These are phyloP conservation scores for Dianthus caryophyllus DNA, from an alignment of 148 eudicot genomes.

Conservation along the genomic window DNA sequence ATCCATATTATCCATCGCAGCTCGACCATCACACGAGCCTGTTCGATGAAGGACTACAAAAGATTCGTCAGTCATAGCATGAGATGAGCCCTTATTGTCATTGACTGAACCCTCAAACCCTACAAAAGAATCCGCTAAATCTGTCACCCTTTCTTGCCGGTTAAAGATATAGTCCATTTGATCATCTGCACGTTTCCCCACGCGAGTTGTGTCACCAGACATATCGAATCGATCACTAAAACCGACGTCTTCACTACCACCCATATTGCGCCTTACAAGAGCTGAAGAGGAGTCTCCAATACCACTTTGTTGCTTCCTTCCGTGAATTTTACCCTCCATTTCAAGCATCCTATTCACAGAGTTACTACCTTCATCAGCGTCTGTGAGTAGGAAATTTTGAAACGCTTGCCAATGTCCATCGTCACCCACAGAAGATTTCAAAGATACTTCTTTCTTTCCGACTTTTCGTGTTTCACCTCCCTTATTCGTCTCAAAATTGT, in stretches of 20 bases:
- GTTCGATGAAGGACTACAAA: slow-evolving; percentile 62
- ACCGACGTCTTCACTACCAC: slow-evolving; percentile 33
- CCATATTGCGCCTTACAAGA: slow-evolving; percentile 28
- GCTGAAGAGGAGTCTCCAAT: slow-evolving; percentile 49
- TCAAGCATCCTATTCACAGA: slow-evolving; percentile 50
- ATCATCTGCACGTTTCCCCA: slow-evolving; percentile 37
- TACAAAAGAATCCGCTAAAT: slow-evolving; percentile 33
- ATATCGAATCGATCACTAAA: slow-evolving; percentile 30
- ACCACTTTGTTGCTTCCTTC: slow-evolving; percentile 36
- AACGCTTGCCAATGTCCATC: slow-evolving; percentile 90
- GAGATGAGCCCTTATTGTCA: slow-evolving; percentile 27
- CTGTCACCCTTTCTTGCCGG: slow-evolving; percentile 38
- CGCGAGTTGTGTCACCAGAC: slow-evolving; percentile 34
- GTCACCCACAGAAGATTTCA: slow-evolving; percentile 31
- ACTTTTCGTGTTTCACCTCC: slow-evolving; percentile 29
- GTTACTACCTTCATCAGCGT: slow-evolving; percentile 50
- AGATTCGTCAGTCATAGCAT: slow-evolving; percentile 58
- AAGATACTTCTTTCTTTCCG: slow-evolving; percentile 35
- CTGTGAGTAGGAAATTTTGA: slow-evolving; percentile 69
- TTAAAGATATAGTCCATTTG: slow-evolving; percentile 51
- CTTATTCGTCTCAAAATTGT: slow-evolving; percentile 24
- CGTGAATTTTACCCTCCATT: slow-evolving; percentile 48
- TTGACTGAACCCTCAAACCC: slow-evolving; percentile 37
- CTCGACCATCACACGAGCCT: slow-evolving; percentile 44
- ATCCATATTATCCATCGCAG: slow-evolving; percentile 46